Conservation (phyloP, 345 rosid species). For the Gossypium bickii region DNA sequence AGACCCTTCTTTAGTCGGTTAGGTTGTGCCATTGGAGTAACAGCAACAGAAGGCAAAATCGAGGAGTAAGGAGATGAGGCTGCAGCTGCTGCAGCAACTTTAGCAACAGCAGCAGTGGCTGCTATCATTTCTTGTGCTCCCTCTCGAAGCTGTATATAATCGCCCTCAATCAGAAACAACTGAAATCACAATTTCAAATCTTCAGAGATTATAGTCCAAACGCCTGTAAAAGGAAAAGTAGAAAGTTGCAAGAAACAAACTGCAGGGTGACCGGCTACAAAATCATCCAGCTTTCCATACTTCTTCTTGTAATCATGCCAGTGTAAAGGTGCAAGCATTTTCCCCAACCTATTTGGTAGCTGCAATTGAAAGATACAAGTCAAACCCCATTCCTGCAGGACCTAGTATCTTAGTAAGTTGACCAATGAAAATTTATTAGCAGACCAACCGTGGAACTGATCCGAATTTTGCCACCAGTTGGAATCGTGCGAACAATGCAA, state of each 20-base stretch:
- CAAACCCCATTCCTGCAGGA: background rate
- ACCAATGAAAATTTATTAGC: background rate
- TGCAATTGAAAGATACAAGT: slow-evolving; percentile 30
- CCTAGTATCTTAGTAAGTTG: slow-evolving; percentile 6
- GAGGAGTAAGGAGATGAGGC: slow-evolving; percentile 68
- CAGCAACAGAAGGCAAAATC: slow-evolving; percentile 69
- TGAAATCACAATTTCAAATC: slow-evolving; percentile 31
- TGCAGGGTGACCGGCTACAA: slow-evolving; percentile 72
- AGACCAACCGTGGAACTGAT: slow-evolving; percentile 78
- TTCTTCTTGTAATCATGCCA: slow-evolving; percentile 94
- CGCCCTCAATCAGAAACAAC: slow-evolving; percentile 28
- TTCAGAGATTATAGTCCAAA: slow-evolving; percentile 9
- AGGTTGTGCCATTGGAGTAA: slow-evolving; percentile 94
- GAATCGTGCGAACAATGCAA: slow-evolving; percentile 92
- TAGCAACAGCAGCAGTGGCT: slow-evolving; percentile 74
- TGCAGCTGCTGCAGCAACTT: slow-evolving; percentile 87
- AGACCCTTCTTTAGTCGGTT: slow-evolving; percentile 48
- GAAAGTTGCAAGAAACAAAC: slow-evolving; percentile 32
- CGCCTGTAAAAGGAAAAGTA: background rate
- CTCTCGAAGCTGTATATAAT: background rate
- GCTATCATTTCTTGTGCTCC: slow-evolving; percentile 4
- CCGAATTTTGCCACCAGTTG: slow-evolving; percentile 85
- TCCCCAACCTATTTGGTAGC: slow-evolving; percentile 90
- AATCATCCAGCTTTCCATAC: slow-evolving; percentile 92
- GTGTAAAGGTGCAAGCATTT: slow-evolving; percentile 94